phyloP scores from a whole-genome alignment of 1,139 yeast genomes.

The Debaryomyces nepalensis region DNA sequence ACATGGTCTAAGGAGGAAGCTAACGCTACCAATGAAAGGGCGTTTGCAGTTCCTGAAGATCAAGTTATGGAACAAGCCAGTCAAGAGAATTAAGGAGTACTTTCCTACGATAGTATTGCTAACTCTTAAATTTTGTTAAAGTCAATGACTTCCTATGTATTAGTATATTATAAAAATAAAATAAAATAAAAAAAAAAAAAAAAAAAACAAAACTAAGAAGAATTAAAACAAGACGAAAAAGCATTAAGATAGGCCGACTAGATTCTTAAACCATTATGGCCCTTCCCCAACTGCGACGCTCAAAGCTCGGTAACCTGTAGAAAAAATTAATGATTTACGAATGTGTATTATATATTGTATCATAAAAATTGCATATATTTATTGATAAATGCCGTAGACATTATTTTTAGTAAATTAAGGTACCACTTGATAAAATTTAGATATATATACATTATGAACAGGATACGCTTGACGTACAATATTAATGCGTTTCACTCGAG shows the following conservation, averaged over 20 bases:
- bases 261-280: no score
- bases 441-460: not conserved
- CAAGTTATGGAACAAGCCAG: constrained; percentile 75
- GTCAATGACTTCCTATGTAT: constrained; percentile 13
- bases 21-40: constrained; percentile 54
- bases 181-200: constrained; percentile 25
- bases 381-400: not conserved
- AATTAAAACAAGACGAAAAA: constrained; percentile 13
- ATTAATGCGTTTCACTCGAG: no score
- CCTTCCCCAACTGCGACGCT: no score
- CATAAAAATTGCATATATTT: constrained; percentile 3
- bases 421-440: not conserved
- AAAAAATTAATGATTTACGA: constrained; percentile 1
- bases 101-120: no score
- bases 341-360: constrained; percentile 4
- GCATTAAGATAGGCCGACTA: no score
- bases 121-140: constrained; percentile 8
- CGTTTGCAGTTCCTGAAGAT: constrained; percentile 79
- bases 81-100: constrained; percentile 28
- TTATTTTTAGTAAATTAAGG: not conserved
- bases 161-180: constrained; percentile 19
- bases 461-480: no score
- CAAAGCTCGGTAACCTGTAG: no score
- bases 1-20: constrained; percentile 48
- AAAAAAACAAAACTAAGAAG: constrained; percentile 21